Evolutionary conservation across 2,329 filamentous ascomycete genomes (phyloP), one percentile per base, ranked within the genome.

Genomic region (Apiospora phragmitis): DNA sequence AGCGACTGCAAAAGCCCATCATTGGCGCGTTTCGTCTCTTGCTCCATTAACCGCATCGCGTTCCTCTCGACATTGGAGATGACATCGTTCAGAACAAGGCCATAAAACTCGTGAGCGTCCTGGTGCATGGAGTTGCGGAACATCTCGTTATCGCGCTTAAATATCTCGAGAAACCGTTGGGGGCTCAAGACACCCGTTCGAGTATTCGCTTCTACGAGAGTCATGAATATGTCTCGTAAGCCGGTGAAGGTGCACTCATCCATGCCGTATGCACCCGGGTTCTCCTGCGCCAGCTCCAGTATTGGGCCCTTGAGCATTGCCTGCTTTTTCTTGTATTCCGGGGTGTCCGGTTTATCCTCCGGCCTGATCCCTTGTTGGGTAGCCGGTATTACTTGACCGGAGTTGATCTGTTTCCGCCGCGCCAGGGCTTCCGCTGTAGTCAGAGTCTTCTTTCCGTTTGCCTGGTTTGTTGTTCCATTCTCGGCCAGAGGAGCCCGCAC

Each of bases 51-150:
- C 70, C 90, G 87, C 77, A 89, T 91, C 35, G 94, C 92, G 76
- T 95, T 94, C n/a, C 90, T 88, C 82, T 99, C 96, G 35, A 99
- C 94, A 77, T 95, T 97, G 66, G 94, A 90, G 68, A 99, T 95
- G 43, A 99, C 93, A 79, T 97, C 93, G 80, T 99, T 99, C n/a
- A 99, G 86, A 2, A 99, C 87, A 42, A 98, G 85, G 71, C 97
- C 97, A 76, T 98, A 90, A 75, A 99, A 99, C 79, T 99, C 96
- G 81, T 99, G 96, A 1, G 96, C 96, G 80, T 99, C 96, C 80
- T 99, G 96, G 81, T 99, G 96, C 93, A 98, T 97, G 4, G 95
- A 93, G 49, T 94, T 95, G 71, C 94, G 91, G 78, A 99, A 99
- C 92, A 97, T 95, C 81, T 99, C 96, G 79, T 99, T 97, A 76